These are phyloP conservation scores for Metschnikowia lunata DNA, from an alignment of 805 yeast genomes.

Conservation along the genomic window DNA sequence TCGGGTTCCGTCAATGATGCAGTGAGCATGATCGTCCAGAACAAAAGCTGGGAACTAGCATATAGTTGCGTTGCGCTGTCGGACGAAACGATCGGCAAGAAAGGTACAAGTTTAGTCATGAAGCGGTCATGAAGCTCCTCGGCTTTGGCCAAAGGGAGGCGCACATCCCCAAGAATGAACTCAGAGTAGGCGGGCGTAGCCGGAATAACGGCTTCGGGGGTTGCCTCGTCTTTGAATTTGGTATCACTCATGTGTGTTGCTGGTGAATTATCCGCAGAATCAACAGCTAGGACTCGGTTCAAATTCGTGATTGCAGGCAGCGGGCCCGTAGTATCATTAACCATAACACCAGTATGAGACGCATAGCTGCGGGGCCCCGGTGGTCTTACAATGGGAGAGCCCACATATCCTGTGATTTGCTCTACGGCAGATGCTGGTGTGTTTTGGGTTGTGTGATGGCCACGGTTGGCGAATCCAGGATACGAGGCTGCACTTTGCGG, in stretches of 20 bases:
- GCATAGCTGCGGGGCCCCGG: neutral
- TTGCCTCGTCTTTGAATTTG: constrained; percentile 2
- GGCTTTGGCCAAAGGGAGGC: constrained; percentile 62
- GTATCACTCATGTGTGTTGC: constrained; percentile 13
- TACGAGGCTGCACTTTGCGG: constrained; percentile 7
- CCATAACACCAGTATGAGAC: constrained; percentile 3
- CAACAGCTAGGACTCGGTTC: constrained; percentile 20
- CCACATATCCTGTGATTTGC: constrained; percentile 14
- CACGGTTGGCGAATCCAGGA: constrained; percentile 6
- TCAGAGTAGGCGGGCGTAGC: constrained; percentile 43
- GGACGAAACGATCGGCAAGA: constrained; percentile 73
- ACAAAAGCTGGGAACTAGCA: constrained; percentile 75
- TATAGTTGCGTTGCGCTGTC: constrained; percentile 70
- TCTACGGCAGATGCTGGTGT: constrained; percentile 14
- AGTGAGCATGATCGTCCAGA: constrained; percentile 87
- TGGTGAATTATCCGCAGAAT: constrained; percentile 31
- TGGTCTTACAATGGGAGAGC: constrained; percentile 4
- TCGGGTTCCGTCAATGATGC: constrained; percentile 86
- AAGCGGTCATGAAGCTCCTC: constrained; percentile 67
- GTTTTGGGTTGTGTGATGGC: constrained; percentile 5
- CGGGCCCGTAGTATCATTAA: constrained; percentile 12
- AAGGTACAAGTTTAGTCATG: constrained; percentile 63
- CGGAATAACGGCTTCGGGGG: constrained; percentile 2
- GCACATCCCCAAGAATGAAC: constrained; percentile 73
- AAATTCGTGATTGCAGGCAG: constrained; percentile 15